These are phyloP conservation scores for Taxillus chinensis DNA, from an alignment of 164 flowering plant genomes.

Conservation along the genomic window DNA sequence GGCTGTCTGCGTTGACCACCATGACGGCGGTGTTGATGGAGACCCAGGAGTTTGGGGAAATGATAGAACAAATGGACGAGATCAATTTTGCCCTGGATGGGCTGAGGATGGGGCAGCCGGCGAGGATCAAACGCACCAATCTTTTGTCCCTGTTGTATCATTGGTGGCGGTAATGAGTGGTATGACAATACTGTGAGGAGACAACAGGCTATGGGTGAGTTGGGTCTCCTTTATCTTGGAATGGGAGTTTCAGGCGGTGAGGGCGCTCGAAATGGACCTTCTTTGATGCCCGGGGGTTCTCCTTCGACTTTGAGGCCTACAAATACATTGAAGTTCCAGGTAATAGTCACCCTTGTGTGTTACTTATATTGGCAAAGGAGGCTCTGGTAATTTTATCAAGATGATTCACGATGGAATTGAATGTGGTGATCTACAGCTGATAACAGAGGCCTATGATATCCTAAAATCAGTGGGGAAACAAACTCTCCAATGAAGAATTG, in stretches of 20 bases:
- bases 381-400: constrained; percentile 72
- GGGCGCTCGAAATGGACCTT: constrained; percentile 69
- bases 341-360: constrained; percentile 57
- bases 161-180: constrained; percentile 78
- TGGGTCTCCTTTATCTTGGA: constrained; percentile 59
- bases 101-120: constrained; percentile 53
- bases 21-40: constrained; percentile 85
- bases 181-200: constrained; percentile 76
- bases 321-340: constrained; percentile 55
- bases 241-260: constrained; percentile 89
- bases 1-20: not conserved
- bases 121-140: constrained; percentile 63
- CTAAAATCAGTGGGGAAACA: constrained; percentile 51
- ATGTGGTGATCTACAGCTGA: constrained; percentile 74
- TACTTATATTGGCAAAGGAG: constrained; percentile 66
- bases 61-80: constrained; percentile 96
- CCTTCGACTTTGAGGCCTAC: constrained; percentile 34
- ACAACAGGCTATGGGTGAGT: constrained; percentile 38
- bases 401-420: constrained; percentile 82
- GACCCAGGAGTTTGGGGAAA: constrained; percentile 91
- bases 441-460: constrained; percentile 67
- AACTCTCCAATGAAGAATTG: constrained; percentile 46
- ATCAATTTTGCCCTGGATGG: constrained; percentile 90
- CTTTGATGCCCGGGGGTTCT: constrained; percentile 81
- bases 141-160: constrained; percentile 57